Evolutionary conservation across 2,329 filamentous ascomycete genomes (phyloP).

Genomic region (Reticulascus tulasneorum): DNA sequence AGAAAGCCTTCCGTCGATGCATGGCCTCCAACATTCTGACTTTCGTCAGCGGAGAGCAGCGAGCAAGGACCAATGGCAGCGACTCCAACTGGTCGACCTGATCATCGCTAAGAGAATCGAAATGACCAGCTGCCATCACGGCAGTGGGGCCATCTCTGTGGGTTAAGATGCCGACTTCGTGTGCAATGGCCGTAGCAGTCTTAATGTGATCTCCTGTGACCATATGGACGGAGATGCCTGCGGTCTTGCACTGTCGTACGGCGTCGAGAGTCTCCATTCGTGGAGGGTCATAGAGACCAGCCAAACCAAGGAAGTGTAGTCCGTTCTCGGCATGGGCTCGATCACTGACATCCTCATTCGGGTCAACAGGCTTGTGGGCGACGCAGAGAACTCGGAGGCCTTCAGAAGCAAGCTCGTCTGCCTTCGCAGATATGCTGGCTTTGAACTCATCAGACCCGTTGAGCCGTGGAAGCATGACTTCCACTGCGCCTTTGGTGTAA

Average conservation of each 20-base stretch:
- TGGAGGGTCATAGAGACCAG: constrained; percentile 70
- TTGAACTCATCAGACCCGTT: constrained; percentile 43
- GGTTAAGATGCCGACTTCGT: constrained; percentile 59
- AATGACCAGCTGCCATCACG: constrained; percentile 60
- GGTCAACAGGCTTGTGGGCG: constrained; percentile 45
- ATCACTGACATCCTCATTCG: constrained; percentile 34
- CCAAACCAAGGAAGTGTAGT: constrained; percentile 64
- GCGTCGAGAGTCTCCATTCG: constrained; percentile 61
- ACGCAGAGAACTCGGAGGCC: constrained; percentile 68
- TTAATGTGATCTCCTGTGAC: constrained; percentile 66
- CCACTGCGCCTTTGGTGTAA: constrained; percentile 56
- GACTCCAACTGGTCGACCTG: constrained; percentile 59
- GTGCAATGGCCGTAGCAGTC: constrained; percentile 62
- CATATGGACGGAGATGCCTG: constrained; percentile 66
- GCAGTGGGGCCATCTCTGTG: constrained; percentile 35
- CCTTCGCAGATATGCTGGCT: constrained; percentile 40
- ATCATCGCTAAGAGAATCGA: constrained; percentile 57
- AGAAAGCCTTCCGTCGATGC: constrained; percentile 63
- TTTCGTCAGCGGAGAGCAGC: constrained; percentile 68
- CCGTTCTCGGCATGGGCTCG: constrained; percentile 52
- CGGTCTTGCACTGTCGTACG: constrained; percentile 54
- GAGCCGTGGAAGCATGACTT: constrained; percentile 51
- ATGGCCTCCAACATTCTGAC: constrained; percentile 75
- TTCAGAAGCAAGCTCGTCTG: constrained; percentile 55
- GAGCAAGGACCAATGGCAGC: constrained; percentile 64